phyloP scores from a whole-genome alignment of 768 basidiomycete species.

The Hypholoma fasciculare region DNA sequence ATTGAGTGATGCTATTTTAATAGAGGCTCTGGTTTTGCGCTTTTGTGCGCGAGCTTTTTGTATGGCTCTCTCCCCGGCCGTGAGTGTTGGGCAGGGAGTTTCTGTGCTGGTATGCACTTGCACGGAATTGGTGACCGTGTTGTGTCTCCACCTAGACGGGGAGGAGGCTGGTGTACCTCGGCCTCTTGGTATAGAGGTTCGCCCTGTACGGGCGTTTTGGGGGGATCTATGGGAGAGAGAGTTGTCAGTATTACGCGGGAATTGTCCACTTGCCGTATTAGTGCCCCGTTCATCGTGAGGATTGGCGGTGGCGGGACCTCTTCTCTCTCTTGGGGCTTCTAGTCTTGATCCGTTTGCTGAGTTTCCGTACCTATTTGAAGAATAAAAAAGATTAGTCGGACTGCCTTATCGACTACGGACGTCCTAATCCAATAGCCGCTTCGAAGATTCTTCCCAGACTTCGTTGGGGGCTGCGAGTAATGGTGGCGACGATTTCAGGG shows the following conservation, averaged over 20 bases:
- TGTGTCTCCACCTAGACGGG: no score
- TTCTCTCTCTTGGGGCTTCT: background rate
- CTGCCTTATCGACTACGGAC: background rate
- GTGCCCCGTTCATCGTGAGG: background rate
- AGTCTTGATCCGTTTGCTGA: background rate
- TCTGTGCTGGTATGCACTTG: no score
- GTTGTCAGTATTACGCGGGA: no score
- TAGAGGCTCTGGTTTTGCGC: constrained; percentile 6
- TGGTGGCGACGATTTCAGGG: background rate
- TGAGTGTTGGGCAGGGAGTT: background rate
- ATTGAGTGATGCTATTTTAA: constrained; percentile 22
- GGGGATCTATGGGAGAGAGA: no score
- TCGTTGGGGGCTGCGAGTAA: background rate
- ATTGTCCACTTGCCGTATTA: background rate
- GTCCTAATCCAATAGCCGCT: background rate
- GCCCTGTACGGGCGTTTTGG: no score
- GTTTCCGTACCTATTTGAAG: background rate
- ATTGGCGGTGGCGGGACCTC: background rate
- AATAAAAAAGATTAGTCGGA: background rate
- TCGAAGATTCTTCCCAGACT: background rate
- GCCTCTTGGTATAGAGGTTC: no score
- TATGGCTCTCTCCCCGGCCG: background rate
- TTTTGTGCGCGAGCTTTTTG: background rate
- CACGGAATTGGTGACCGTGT: no score
- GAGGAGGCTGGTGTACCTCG: no score